Percentiles rank a stretch among this genome's conserved stretches.
Evolutionary conservation across 192 early-diverging fungal genomes (phyloP).

Genomic region (Backusella mclennaniae): DNA sequence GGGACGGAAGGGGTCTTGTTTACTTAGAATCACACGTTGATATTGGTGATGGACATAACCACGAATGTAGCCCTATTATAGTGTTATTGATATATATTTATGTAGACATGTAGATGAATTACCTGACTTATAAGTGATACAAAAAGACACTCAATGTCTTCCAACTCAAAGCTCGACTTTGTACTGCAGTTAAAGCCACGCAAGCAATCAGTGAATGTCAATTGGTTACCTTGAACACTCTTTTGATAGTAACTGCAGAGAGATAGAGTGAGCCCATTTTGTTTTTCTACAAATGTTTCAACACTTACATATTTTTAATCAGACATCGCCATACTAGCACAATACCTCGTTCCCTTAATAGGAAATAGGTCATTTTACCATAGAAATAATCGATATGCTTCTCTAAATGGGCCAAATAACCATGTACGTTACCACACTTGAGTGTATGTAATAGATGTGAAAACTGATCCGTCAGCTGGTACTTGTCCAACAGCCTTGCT

Average conservation of each 20-base stretch:
- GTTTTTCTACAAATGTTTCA: not conserved
- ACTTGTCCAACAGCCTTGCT: slow-evolving; percentile 28
- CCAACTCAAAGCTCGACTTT: slow-evolving; percentile 28
- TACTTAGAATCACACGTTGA: slow-evolving; percentile 41
- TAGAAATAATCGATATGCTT: slow-evolving; percentile 34
- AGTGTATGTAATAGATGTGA: slow-evolving; percentile 23
- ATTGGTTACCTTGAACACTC: not conserved
- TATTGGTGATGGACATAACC: slow-evolving; percentile 48
- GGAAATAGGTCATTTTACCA: slow-evolving; percentile 35
- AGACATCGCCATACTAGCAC: slow-evolving; percentile 47
- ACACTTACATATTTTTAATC: slow-evolving; percentile 33
- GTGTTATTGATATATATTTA: not conserved
- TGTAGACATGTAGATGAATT: not conserved
- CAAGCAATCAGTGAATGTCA: slow-evolving; percentile 25
- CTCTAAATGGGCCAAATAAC: slow-evolving; percentile 21
- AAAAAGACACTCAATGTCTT: slow-evolving; percentile 39
- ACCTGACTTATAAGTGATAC: slow-evolving; percentile 51
- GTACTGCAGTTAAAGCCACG: slow-evolving; percentile 23
- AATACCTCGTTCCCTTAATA: slow-evolving; percentile 40
- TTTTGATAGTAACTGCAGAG: not conserved
- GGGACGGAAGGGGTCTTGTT: slow-evolving; percentile 41
- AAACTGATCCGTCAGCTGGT: slow-evolving; percentile 31
- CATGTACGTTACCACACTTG: slow-evolving; percentile 33
- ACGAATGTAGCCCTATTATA: slow-evolving; percentile 42
- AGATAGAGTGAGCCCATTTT: too few species aligned